Percentiles rank a stretch among this genome's conserved stretches.
phyloP scores from a whole-genome alignment of 2,329 filamentous ascomycete species.

The Hansfordia pulvinata region DNA sequence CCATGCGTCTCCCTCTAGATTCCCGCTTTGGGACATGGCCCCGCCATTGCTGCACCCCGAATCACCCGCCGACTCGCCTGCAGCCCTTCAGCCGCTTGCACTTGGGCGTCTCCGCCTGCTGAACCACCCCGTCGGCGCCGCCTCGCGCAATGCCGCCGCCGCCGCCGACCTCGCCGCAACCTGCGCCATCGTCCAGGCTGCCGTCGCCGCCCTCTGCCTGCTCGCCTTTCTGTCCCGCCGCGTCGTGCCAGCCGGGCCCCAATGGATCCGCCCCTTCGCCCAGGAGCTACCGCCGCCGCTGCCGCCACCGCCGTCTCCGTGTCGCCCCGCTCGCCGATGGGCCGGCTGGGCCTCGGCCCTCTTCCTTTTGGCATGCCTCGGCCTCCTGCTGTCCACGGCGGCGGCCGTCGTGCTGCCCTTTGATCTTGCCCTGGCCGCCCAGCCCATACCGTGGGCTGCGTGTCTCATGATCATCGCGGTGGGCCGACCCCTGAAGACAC shows the following conservation, averaged over 20 bases:
- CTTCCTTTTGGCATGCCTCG: constrained; percentile 16
- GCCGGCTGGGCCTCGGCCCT: constrained; percentile 24
- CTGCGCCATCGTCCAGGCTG: constrained; percentile 14
- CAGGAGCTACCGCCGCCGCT: constrained; percentile 16
- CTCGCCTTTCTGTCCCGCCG: constrained; percentile 13
- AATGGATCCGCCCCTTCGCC: constrained; percentile 29
- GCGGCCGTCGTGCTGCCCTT: constrained; percentile 15
- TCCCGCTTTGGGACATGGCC: too few relatives aligned
- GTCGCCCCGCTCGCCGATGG: too few relatives aligned
- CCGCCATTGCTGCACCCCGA: too few relatives aligned
- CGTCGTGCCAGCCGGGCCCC: constrained; percentile 18
- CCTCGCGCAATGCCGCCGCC: too few relatives aligned
- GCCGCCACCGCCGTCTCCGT: constrained; percentile 8
- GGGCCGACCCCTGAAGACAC: constrained; percentile 25
- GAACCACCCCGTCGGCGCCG: too few relatives aligned
- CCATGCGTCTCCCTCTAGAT: too few relatives aligned
- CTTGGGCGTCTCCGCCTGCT: too few relatives aligned
- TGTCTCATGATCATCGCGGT: constrained; percentile 21
- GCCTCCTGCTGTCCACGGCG: constrained; percentile 19
- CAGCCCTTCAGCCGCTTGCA: too few relatives aligned
- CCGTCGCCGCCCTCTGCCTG: constrained; percentile 16
- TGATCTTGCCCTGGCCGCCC: constrained; percentile 15
- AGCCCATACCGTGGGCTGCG: constrained; percentile 24
- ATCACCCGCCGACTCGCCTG: too few relatives aligned
- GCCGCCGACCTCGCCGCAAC: constrained; percentile 8